Base-by-base conservation (phyloP, 2,329 filamentous ascomycete genomes). In the Apiospora malaysiana region DNA sequence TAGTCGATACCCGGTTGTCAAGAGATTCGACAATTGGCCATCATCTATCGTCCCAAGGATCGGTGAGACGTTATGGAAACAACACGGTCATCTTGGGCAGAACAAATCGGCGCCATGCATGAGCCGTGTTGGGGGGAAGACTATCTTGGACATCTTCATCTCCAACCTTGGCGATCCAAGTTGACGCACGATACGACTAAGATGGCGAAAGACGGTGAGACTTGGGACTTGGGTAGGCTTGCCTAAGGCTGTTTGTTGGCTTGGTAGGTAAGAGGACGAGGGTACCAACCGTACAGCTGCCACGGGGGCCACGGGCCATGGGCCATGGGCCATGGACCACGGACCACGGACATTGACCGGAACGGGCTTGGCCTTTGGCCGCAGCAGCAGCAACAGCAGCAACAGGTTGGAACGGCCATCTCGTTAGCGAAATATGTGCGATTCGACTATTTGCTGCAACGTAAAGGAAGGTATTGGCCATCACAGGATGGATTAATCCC, bases 41-140 rank as follows among this genome's bases (percentile, higher is more conserved):
- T 10, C 56, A 40, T 63, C 32, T 63, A 21, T 10, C 56, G n/a
- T 63, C 32, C 18, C 32, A 63, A 63, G 27, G 27, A 8, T 63
- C 32, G 56, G 51, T 37, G 51, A 59, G 51, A 59, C 51, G 51
- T 59, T 37, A 37, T 21, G 51, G 27, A 59, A 59, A 59, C 16
- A 27, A 59, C 32, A 18, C 27, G 8, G 10, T 21, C 51, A 37
- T 27, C 51, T 59, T 56, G 18, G 49, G 14, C 21, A 32, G 23
- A 25, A 56, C 49, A 16, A 56, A n/a, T 14, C 49, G 49, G 49
- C 49, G 32, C 16, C 14, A 14, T 25, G 23, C 49, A 56, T 32
- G 25, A 56, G 25, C 7, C 8, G 25, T 7, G 12, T 56, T 56
- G 49, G 23, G 25, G 49, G 4, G 4, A 56, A 56, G 49, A 32